Conservation (phyloP, 1,284 basidiomycete species). For the Cutaneotrichosporon cyanovorans region DNA sequence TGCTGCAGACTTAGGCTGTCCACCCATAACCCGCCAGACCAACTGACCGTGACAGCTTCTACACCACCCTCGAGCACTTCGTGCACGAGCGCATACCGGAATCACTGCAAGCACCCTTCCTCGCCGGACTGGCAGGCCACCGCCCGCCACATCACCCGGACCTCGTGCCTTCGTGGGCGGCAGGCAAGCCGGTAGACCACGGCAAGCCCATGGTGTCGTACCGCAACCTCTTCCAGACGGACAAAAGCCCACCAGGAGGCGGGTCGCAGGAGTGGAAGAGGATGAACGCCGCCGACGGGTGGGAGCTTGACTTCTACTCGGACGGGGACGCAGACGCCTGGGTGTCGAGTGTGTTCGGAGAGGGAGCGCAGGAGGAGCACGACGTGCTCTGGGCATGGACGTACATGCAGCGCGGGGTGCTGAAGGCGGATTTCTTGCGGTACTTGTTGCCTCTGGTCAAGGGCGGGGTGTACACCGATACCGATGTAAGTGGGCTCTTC, state of each 20-base stretch:
- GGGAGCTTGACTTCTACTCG: slow-evolving; percentile 37
- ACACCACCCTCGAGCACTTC: neutral
- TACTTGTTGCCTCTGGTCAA: slow-evolving; percentile 45
- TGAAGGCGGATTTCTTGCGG: slow-evolving; percentile 45
- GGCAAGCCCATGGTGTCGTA: slow-evolving; percentile 3
- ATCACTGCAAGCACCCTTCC: neutral
- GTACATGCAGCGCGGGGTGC: slow-evolving; percentile 37
- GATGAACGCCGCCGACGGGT: slow-evolving; percentile 29
- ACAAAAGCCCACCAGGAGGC: slow-evolving; percentile 21
- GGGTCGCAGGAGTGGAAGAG: slow-evolving; percentile 20
- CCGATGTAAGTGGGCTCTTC: slow-evolving; percentile 33
- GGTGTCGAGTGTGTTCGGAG: neutral
- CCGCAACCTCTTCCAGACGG: slow-evolving; percentile 37
- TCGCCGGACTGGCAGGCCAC: neutral
- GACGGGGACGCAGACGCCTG: slow-evolving; percentile 24
- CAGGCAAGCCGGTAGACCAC: neutral
- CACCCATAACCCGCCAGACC: too few relatives aligned
- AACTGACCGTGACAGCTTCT: neutral
- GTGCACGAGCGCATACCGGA: neutral
- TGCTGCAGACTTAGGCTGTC: too few relatives aligned
- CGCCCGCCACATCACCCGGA: neutral
- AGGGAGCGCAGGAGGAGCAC: neutral
- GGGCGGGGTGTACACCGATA: slow-evolving; percentile 46
- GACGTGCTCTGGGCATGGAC: slow-evolving; percentile 34
- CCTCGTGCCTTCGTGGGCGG: neutral